These are phyloP conservation scores for Apiospora arundinis DNA, from an alignment of 2,329 filamentous ascomycete genomes.

Conservation along the genomic window DNA sequence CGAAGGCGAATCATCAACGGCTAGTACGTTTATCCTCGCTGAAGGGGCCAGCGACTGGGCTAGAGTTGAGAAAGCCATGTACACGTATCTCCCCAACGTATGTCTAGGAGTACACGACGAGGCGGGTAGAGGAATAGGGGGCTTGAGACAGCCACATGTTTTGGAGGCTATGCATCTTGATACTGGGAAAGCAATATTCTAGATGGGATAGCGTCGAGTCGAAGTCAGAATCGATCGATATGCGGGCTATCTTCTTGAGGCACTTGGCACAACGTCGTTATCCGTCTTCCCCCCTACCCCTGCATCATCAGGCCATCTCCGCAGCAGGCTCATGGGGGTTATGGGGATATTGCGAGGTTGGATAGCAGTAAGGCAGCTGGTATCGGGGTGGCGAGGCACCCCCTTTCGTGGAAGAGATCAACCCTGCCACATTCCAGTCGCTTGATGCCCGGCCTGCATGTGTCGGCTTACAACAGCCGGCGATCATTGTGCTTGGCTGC, in stretches of 20 bases:
- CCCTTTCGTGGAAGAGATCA: not conserved
- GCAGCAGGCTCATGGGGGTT: too few species aligned
- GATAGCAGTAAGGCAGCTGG: not conserved
- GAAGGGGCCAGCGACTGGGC: constrained; percentile 25
- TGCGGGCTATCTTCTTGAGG: not conserved
- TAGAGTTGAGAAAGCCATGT: constrained; percentile 30
- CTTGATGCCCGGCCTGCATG: not conserved
- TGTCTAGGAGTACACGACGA: not conserved
- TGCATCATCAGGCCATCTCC: too few species aligned
- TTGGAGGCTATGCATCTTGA: not conserved
- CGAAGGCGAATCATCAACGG: not conserved
- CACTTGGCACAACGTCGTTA: not conserved
- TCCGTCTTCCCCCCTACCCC: not conserved
- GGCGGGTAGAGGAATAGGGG: not conserved
- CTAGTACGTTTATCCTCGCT: constrained; percentile 22
- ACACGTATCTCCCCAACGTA: constrained; percentile 27
- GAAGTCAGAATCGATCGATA: not conserved
- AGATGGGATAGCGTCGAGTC: not conserved
- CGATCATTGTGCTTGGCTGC: not conserved
- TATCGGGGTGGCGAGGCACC: not conserved
- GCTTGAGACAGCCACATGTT: not conserved
- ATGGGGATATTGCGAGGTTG: not conserved
- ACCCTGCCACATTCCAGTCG: not conserved
- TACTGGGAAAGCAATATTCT: too few species aligned
- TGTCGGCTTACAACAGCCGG: not conserved